Base-by-base conservation (phyloP, 2,329 filamentous ascomycete species). In the Phialophora tarda region DNA sequence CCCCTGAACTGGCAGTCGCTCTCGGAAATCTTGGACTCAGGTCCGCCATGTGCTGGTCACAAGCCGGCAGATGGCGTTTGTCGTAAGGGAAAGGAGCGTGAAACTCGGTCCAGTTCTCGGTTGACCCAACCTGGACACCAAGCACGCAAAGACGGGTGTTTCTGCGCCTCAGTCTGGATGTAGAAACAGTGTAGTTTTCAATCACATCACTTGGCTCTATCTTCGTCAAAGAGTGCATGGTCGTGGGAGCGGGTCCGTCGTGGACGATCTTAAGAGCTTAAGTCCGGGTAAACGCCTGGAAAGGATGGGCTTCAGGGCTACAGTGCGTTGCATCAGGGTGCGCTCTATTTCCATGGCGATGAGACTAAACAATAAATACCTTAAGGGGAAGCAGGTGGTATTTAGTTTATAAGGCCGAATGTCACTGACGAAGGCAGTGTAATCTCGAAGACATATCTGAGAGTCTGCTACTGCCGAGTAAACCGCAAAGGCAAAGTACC, bases 1-100 rank as follows among this genome's bases (percentile, higher is more conserved):
- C 55, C 34, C 70, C 65, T 50, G 63, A 50, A 44, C 17, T 21
- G 14, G 38, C 17, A n/a, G 2, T 44, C 38, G 21, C 14, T 8
- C 17, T 44, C 6, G 38, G 17, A n/a, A 44, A 7, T n/a, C n/a
- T 17, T 44, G 17, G 38, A n/a, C 17, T 21, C 38, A 44, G 38
- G 38, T 44, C 38, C 17, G 38, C 17, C 38, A 44, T 44, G 5
- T 34, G 14, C 17, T n/a, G 38, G 14, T 44, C 12, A n/a, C 38
- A 7, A n/a, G 17, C 38, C 38, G 12, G 0, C 17, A 44, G 17
- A n/a, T 21, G 17, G 7, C 5, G 17, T 8, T 7, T 8, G 17
- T 44, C 1, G 38, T 44, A 44, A 7, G 0, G 7, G 38, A 10
- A n/a, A 21, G 17, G n/a, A 44, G 38, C 17, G 6, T 0, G 38